A percentile compares a stretch with the other conserved stretches of the same genome.
Conservation (phyloP, 805 yeast genomes). For the Ogataea allantospora region DNA sequence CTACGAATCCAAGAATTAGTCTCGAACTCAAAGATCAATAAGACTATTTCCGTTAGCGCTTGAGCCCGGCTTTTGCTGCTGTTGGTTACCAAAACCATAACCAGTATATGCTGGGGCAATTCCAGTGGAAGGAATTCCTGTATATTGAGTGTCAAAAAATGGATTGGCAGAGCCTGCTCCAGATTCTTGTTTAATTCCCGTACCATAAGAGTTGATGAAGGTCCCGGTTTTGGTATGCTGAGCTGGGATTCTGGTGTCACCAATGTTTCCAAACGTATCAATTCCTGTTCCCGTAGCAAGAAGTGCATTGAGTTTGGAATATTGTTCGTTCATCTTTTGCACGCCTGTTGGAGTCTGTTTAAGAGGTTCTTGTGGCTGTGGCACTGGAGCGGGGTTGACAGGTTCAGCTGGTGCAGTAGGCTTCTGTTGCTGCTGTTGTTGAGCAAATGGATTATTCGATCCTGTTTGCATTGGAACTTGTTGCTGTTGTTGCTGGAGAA, state of each 20-base stretch:
- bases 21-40: conserved; percentile 30
- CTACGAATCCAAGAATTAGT: conserved; percentile 20
- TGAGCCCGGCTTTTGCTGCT: conserved; percentile 28
- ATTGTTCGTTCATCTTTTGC: conserved; percentile 52
- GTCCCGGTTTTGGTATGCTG: conserved; percentile 83
- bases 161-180: conserved; percentile 53
- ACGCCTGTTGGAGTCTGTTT: conserved; percentile 51
- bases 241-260: conserved; percentile 82
- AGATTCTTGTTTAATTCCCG: conserved; percentile 61
- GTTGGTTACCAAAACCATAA: conserved; percentile 87
- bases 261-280: conserved; percentile 91
- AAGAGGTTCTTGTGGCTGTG: conserved; percentile 38
- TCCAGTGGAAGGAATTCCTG: conserved; percentile 62
- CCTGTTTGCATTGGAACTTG: conserved; percentile 40
- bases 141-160: conserved; percentile 65
- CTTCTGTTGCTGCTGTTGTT: conserved; percentile 35
- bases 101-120: conserved; percentile 88
- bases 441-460: conserved; percentile 38
- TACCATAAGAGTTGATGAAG: conserved; percentile 85
- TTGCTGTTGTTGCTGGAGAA: conserved; percentile 32
- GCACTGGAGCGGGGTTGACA: conserved; percentile 9
- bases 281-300: conserved; percentile 86
- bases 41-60: conserved; percentile 28
- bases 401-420: conserved; percentile 18
- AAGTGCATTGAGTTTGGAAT: conserved; percentile 73